Base-by-base conservation (phyloP, 2,329 filamentous ascomycete species). In the Gyromitra esculenta region DNA sequence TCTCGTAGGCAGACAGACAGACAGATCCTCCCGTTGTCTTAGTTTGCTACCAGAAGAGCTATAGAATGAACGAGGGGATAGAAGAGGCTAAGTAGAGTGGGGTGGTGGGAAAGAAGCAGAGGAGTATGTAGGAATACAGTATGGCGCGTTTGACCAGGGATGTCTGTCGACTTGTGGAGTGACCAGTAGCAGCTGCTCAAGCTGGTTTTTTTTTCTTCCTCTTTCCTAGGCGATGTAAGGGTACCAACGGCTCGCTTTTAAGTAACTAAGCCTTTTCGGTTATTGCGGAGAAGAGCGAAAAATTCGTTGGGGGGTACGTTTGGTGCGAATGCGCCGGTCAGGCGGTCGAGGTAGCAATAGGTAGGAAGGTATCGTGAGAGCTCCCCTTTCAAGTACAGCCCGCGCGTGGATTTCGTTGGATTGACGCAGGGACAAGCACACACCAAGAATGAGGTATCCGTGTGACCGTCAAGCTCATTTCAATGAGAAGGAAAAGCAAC, bases 381-480 rank as follows among this genome's bases (percentile, higher is more conserved):
- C 64, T 73, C 63, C 71, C 71, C 37, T 70, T 69, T 57, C 56
- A 57, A 69, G 50, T 37, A 41, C 37, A 45, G n/a, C 62, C 37
- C 18, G 35, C 63, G 45, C 35, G 69, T 31, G 50, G 65, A 15
- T 59, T 43, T 57, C 21, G 48, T 62, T 75, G 64, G 57, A 62
- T 21, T 71, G 72, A 71, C 43, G 72, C 72, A 75, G 66, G 59
- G 72, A 75, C 64, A 56, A 68, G 56, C 60, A 62, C 62, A 39
- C 69, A 72, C 69, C 18, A 64, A 62, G 43, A 67, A 67, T 67
- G 57, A 52, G 31, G 18, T 25, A 62, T 64, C 69, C 64, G 52
- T 75, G 73, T 75, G 73, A 72, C 73, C 62, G 57, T 56, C 56
- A 64, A 70, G 64, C 56, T 63, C 65, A 64, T 71, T 56, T 54